phyloP scores from a whole-genome alignment of 495 filamentous ascomycete species.

The Daldinia grandis region DNA sequence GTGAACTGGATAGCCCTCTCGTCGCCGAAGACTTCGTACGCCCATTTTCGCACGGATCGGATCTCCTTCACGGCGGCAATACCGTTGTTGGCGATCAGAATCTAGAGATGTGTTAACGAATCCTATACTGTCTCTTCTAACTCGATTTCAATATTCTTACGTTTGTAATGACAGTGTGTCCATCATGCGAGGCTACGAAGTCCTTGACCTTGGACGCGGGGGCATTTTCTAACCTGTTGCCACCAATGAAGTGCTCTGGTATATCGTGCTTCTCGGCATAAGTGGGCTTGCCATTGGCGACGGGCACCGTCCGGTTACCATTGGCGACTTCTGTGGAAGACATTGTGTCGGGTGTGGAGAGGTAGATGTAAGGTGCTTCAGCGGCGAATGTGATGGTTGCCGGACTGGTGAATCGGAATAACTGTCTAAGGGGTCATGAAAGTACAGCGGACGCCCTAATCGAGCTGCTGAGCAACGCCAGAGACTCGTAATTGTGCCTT shows the following conservation, averaged over 20 bases:
- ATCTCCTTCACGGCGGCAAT: conserved; percentile 99
- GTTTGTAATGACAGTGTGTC: conserved; percentile 97
- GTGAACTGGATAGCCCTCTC: conserved; percentile 98
- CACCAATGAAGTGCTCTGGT: conserved; percentile 93
- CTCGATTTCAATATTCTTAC: conserved; percentile 60
- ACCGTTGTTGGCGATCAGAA: conserved; percentile 99
- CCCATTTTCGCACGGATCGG: conserved; percentile 98
- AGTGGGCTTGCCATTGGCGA: conserved; percentile 60
- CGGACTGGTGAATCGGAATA: conserved; percentile 37
- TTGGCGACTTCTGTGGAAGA: conserved; percentile 56
- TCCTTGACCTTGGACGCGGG: conserved; percentile 86
- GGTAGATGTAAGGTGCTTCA: conserved; percentile 25
- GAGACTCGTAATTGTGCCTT: conserved; percentile 37
- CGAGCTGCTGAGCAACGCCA: conserved; percentile 40
- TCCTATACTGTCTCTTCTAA: background rate
- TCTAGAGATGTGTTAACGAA: conserved; percentile 59
- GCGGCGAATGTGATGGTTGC: conserved; percentile 14
- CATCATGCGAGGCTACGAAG: conserved; percentile 87
- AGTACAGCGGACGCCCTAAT: conserved; percentile 39
- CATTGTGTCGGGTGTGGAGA: conserved; percentile 49
- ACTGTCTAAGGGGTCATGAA: conserved; percentile 41
- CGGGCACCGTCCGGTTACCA: conserved; percentile 52
- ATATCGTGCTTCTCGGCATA: conserved; percentile 81
- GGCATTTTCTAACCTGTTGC: conserved; percentile 84
- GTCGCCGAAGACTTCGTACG: conserved; percentile 98